phyloP scores from a whole-genome alignment of 192 early-diverging fungal species.

The Borealophlyctis nickersoniae region DNA sequence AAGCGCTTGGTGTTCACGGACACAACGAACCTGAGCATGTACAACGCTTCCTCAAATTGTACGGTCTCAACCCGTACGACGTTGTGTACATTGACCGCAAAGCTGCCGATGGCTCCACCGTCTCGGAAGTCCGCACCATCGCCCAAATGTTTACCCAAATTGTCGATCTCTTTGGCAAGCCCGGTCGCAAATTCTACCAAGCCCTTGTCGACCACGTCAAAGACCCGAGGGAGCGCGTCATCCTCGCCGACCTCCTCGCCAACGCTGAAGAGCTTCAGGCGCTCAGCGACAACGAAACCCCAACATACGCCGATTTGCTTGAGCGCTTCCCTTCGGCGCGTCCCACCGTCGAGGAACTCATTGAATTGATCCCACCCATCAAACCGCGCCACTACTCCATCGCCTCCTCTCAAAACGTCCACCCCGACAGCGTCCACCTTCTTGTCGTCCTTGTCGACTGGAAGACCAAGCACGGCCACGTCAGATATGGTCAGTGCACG shows the following conservation, averaged over 20 bases:
- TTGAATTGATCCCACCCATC: conserved; percentile 75
- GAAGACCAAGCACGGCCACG: conserved; percentile 62
- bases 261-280: conserved; percentile 75
- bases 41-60: conserved; percentile 65
- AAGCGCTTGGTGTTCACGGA: conserved; percentile 90
- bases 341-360: conserved; percentile 68
- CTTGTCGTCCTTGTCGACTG: conserved; percentile 92
- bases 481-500: conserved; percentile 85
- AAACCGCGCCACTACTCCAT: conserved; percentile 99
- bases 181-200: conserved; percentile 92
- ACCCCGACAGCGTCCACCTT: conserved; percentile 85
- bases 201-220: conserved; percentile 68
- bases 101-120: conserved; percentile 38
- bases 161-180: conserved; percentile 91
- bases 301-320: conserved; percentile 84
- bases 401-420: conserved; percentile 83
- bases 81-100: conserved; percentile 61
- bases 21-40: conserved; percentile 79
- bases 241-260: conserved; percentile 56
- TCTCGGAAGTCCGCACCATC: conserved; percentile 68
- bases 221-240: conserved; percentile 64
- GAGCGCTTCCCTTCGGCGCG: conserved; percentile 80
- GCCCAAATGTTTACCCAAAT: conserved; percentile 78
- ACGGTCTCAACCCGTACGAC: conserved; percentile 66
- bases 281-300: conserved; percentile 74